Evolutionary conservation across 2,329 filamentous ascomycete species (phyloP), one percentile per base, ranked within the genome.

Genomic region (Nemania abortiva): DNA sequence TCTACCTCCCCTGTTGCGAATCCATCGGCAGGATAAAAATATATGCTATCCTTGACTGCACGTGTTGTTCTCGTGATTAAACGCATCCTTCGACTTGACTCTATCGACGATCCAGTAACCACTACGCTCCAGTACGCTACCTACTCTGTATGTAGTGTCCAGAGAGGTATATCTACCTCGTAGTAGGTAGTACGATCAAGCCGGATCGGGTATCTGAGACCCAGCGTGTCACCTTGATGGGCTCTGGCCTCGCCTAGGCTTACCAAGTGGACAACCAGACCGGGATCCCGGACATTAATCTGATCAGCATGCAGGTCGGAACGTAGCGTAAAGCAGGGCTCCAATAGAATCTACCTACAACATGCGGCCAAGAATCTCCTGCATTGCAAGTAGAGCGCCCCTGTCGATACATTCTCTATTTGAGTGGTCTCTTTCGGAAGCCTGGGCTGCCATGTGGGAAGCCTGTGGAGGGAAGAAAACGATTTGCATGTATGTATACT

Each of bases 141-240:
- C 37, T 42, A 34, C 6, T 34, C n/a, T n/a, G n/a, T 34, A 34
- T 4, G 31, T 34, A 34, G 31, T 34, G 31, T 34, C 31, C 9
- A 5, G 31, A 34, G 31, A n/a, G n/a, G n/a, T n/a, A 34, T 34
- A 9, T 9, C 9, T 34, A 34, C 31, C 31, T 34, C 31, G 31
- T 34, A 34, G 5, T 42, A 42, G 13, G 13, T 42, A 15, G 18
- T 45, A 11, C 18, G 3, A 45, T 53, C 11, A 42, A 22, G 52
- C 29, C 58, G 45, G 50, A 20, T 15, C 20, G 20, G 45, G 20
- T 29, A 54, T 62, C 34, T 45, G 59, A 31, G 22, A 54, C 59
- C 31, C 31, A 34, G 31, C 31, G 31, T 34, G 31, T 34, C 31
- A 34, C 31, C 7, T 42, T 15, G 37, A 42, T 42, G 11, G 3